Evolutionary conservation across 306 rosid species (phyloP).

Genomic region (Nissolia schottii): DNA sequence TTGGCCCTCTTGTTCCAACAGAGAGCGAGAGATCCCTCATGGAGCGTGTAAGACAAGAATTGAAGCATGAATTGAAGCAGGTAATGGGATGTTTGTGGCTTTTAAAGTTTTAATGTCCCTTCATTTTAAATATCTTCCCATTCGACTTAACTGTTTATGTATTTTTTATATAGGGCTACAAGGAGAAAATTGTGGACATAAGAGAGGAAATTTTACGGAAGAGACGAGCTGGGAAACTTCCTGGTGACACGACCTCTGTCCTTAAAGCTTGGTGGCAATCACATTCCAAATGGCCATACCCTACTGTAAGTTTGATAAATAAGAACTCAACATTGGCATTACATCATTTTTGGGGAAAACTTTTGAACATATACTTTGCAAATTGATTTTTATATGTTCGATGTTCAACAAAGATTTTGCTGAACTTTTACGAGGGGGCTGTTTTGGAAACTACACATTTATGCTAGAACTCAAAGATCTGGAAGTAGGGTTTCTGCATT

Average conservation of each 20-base stretch:
- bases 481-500: not conserved
- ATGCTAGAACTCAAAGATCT: not conserved
- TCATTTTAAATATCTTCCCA: not conserved
- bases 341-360: not conserved
- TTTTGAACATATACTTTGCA: not conserved
- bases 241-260: conserved; percentile 91
- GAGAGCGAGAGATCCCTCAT: conserved; percentile 89
- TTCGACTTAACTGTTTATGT: not conserved
- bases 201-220: conserved; percentile 90
- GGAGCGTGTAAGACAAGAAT: conserved; percentile 92
- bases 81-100: conserved; percentile 24
- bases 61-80: conserved; percentile 84
- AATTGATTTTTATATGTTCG: not conserved
- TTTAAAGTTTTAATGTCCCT: not conserved
- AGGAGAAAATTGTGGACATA: conserved; percentile 91
- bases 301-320: conserved; percentile 60
- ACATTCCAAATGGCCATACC: conserved; percentile 96
- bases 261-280: conserved; percentile 94
- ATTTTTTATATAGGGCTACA: conserved; percentile 59
- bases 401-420: not conserved
- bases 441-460: not conserved
- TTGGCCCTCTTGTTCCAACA: conserved; percentile 94
- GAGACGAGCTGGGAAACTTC: conserved; percentile 97
- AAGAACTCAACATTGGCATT: not conserved
- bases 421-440: not conserved